These are phyloP conservation scores for Aspergillus neoniger DNA, from an alignment of 2,329 filamentous ascomycete genomes.

Conservation along the genomic window DNA sequence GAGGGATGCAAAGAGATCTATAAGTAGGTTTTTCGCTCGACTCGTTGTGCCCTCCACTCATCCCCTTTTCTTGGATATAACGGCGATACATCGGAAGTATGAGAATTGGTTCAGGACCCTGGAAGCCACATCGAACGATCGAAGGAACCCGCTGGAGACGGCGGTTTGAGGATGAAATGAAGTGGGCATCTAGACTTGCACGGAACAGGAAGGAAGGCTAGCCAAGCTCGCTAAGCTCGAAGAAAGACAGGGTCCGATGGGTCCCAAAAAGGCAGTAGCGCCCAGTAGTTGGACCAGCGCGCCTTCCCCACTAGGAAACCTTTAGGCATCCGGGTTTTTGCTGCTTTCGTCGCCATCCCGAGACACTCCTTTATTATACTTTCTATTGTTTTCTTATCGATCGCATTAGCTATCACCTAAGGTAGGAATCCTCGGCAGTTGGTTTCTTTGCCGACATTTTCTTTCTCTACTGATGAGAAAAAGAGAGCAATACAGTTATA, in stretches of 20 bases:
- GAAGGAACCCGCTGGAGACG: not conserved
- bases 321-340: conserved; percentile 2
- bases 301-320: not conserved
- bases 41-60: not conserved
- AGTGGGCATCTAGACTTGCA: not conserved
- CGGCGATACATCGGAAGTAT: conserved; percentile 1
- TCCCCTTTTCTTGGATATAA: not conserved
- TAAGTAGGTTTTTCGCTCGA: not conserved
- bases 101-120: not conserved
- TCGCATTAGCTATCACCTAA: not conserved
- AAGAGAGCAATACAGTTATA: not conserved
- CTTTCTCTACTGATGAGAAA: not conserved
- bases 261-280: not conserved
- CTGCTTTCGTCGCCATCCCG: not conserved
- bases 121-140: not conserved
- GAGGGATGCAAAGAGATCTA: not conserved
- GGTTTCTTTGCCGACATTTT: not conserved
- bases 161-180: not conserved
- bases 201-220: not conserved
- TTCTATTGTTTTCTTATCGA: not conserved
- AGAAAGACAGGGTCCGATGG: not conserved
- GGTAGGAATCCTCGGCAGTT: too few species aligned
- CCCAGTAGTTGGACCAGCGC: not conserved
- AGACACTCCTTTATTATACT: not conserved
- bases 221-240: not conserved